phyloP scores from a whole-genome alignment of 116 monocot genomes.

The Papilionanthe hybrid region DNA sequence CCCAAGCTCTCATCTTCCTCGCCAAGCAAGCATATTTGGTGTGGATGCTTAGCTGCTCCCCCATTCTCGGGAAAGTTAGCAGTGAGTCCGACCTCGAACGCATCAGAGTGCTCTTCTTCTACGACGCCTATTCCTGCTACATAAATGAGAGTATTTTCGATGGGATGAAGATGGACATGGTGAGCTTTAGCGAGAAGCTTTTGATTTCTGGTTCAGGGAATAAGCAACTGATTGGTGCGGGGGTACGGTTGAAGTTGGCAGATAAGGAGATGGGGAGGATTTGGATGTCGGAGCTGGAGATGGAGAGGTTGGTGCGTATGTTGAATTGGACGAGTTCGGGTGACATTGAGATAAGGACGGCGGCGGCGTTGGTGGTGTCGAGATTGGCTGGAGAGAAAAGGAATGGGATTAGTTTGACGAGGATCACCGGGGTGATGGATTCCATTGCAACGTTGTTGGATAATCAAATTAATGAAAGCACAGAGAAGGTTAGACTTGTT shows the following conservation, averaged over 20 bases:
- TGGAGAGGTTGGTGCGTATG: too few species aligned
- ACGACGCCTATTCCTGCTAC: constrained; percentile 56
- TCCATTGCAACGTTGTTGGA: constrained; percentile 53
- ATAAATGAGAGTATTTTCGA: too few species aligned
- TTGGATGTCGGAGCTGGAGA: constrained; percentile 29
- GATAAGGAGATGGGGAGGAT: constrained; percentile 50
- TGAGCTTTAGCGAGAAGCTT: constrained; percentile 51
- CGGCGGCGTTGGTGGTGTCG: constrained; percentile 43
- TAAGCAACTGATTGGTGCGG: constrained; percentile 67
- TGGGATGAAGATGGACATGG: too few species aligned
- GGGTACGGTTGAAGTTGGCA: constrained; percentile 35
- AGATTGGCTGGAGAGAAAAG: constrained; percentile 45
- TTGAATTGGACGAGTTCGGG: constrained; percentile 59
- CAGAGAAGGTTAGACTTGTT: constrained; percentile 3
- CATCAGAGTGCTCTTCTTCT: constrained; percentile 38
- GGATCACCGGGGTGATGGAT: constrained; percentile 63
- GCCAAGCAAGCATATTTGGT: constrained; percentile 36
- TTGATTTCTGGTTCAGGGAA: constrained; percentile 32
- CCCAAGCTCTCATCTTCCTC: constrained; percentile 35
- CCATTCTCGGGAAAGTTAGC: constrained; percentile 23
- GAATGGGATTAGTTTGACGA: constrained; percentile 40
- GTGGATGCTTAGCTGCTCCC: constrained; percentile 23
- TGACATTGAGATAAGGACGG: constrained; percentile 39
- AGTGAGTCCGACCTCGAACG: constrained; percentile 18
- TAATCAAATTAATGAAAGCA: constrained; percentile 2